Evolutionary conservation across 345 rosid species (phyloP), one percentile per base, ranked within the genome.

Genomic region (Salix brachista): DNA sequence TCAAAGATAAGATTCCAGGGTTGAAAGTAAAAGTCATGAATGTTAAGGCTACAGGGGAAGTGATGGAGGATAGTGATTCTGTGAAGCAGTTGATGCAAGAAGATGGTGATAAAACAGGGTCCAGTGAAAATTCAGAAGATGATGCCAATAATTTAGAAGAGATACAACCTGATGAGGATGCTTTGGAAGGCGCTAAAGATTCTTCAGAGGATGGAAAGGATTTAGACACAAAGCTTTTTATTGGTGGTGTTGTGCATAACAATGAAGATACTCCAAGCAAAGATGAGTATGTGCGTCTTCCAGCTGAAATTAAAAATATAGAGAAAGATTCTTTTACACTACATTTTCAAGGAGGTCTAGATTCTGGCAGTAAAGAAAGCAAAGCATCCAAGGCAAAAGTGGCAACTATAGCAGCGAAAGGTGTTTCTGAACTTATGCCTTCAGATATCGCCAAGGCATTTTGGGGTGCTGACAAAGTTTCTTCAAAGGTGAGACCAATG

Each of bases 1-100:
- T 96, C 46, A 96, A 91, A 86, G 97, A 96, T 70, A 93, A 89
- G 85, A 96, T 96, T 83, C 97, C 99, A 16, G 99, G 96, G 78
- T 73, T 96, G 75, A 93, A 91, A 83, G 88, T 93, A 69, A 93
- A 90, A 87, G 87, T 90, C 71, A 88, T 86, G 93, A 89, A 95
- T 71, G 77, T 89, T 50, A 85, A 82, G 78, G 80, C 83, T 67
- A 75, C 93, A 44, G 89, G 80, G 44, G 94, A 87, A 80, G 88
- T 76, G 75, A 82, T 82, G 23, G 87, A 86, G 73, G 92, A 89
- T 50, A 81, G 54, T 68, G 94, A 90, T 75, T 85, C 91, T 44
- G 39, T 85, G 80, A 83, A 84, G 84, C 91, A 88, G 79, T 79
- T 91, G 76, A 89, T 88, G 81, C 87, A 87, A 54, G 93, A 84